Evolutionary conservation across 352 stramenopile genomes (phyloP).

Genomic region (Phytophthora syringae): DNA sequence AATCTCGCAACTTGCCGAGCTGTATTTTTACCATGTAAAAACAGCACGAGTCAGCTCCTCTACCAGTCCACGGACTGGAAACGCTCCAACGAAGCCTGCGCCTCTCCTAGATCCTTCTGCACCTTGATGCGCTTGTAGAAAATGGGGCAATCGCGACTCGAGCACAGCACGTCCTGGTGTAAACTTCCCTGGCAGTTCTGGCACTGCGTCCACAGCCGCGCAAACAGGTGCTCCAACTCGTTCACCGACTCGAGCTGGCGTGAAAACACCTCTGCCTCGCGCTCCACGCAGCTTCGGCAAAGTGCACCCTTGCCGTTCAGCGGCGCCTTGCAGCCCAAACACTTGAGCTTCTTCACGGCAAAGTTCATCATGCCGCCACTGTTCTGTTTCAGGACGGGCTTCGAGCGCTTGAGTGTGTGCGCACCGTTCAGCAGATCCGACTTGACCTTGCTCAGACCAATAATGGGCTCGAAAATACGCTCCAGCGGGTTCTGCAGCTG

Average conservation of each 20-base stretch:
- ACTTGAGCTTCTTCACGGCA: constrained; percentile 98
- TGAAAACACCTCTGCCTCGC: constrained; percentile 95
- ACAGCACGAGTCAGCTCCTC: neutral
- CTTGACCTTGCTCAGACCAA: constrained; percentile 93
- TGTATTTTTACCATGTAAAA: neutral
- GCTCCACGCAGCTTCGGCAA: constrained; percentile 94
- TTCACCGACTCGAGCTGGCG: constrained; percentile 94
- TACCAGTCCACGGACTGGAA: constrained; percentile 92
- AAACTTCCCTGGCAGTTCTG: constrained; percentile 99
- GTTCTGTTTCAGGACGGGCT: constrained; percentile 94
- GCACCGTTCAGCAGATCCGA: constrained; percentile 95
- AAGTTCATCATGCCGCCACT: constrained; percentile 99
- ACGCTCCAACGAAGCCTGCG: constrained; percentile 94
- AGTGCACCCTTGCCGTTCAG: constrained; percentile 90
- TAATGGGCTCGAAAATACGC: constrained; percentile 99
- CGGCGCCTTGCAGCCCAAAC: constrained; percentile 97
- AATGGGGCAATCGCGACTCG: constrained; percentile 97
- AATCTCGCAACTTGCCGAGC: no score
- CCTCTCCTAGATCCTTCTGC: constrained; percentile 97
- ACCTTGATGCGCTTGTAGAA: constrained; percentile 99
- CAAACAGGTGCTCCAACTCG: constrained; percentile 95
- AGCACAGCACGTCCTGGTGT: constrained; percentile 96
- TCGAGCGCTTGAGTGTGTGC: constrained; percentile 98
- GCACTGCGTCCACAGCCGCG: constrained; percentile 97
- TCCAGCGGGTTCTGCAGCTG: constrained; percentile 98